Percentiles rank a stretch among this genome's conserved stretches.
phyloP scores from a whole-genome alignment of 2,329 filamentous ascomycete genomes.

The Cryphonectria japonica region DNA sequence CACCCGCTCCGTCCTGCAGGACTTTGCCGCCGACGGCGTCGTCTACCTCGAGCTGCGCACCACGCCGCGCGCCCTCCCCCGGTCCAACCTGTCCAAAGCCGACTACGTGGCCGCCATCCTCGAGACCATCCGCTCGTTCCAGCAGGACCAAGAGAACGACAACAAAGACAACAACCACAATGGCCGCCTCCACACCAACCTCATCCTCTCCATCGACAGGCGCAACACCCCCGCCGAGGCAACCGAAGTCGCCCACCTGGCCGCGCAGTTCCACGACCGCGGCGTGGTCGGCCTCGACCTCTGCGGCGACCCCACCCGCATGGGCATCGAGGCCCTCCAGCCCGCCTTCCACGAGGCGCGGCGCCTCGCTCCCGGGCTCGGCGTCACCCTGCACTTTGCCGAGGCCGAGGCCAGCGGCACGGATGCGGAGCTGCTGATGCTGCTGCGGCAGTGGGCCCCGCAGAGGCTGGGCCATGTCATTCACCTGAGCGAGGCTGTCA shows the following conservation, averaged over 20 bases:
- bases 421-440: constrained; percentile 61
- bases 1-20: constrained; percentile 65
- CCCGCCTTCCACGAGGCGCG: constrained; percentile 63
- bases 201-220: constrained; percentile 78
- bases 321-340: constrained; percentile 63
- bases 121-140: constrained; percentile 60
- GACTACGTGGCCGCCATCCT: constrained; percentile 71
- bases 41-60: constrained; percentile 80
- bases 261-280: constrained; percentile 52
- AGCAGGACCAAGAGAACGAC: constrained; percentile 42
- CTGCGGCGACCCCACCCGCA: constrained; percentile 73
- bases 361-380: constrained; percentile 50
- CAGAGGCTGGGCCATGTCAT: constrained; percentile 79
- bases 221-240: constrained; percentile 63
- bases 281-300: constrained; percentile 77
- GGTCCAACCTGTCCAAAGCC: constrained; percentile 55
- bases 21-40: constrained; percentile 73
- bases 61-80: constrained; percentile 68
- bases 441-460: constrained; percentile 66
- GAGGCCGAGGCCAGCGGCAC: constrained; percentile 64
- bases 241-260: constrained; percentile 65
- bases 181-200: constrained; percentile 56
- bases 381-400: constrained; percentile 77
- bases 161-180: constrained; percentile 22
- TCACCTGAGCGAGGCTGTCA: constrained; percentile 66